Conservation (phyloP, 306 rosid genomes). For the Glycine soja region DNA sequence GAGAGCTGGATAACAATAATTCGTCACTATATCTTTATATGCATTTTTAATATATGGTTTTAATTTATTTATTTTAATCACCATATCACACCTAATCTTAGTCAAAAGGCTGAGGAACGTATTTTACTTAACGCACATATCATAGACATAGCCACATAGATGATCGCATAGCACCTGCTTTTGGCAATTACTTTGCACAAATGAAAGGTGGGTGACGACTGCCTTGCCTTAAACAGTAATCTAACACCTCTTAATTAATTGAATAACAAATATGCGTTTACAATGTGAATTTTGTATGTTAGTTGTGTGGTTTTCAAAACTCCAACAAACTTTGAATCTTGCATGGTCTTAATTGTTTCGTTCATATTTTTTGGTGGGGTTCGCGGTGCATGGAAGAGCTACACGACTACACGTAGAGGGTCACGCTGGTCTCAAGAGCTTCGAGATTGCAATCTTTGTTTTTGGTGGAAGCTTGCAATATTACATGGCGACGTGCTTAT, state of each 20-base stretch:
- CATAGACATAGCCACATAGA: slow-evolving; percentile 14
- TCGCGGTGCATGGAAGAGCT: neutral
- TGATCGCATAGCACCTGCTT: slow-evolving; percentile 36
- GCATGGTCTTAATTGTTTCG: slow-evolving; percentile 32
- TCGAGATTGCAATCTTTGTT: slow-evolving; percentile 8
- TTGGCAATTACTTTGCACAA: slow-evolving; percentile 53
- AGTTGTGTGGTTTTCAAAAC: slow-evolving; percentile 54
- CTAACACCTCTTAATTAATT: slow-evolving; percentile 37
- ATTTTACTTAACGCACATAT: neutral
- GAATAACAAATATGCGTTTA: slow-evolving; percentile 33
- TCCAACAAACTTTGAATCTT: slow-evolving; percentile 72
- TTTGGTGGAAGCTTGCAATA: slow-evolving; percentile 27
- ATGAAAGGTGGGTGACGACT: slow-evolving; percentile 45
- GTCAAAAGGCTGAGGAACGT: neutral
- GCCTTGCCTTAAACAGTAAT: slow-evolving; percentile 40
- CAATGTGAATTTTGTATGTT: slow-evolving; percentile 21
- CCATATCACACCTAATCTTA: neutral
- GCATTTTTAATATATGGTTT: neutral
- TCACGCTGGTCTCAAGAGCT: neutral
- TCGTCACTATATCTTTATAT: slow-evolving; percentile 45
- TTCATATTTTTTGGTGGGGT: slow-evolving; percentile 33
- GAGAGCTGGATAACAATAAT: slow-evolving; percentile 39
- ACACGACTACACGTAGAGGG: slow-evolving; percentile 44
- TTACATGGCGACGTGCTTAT: slow-evolving; percentile 33
- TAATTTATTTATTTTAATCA: slow-evolving; percentile 12